Evolutionary conservation across 208 protist species (phyloP).

Genomic region (Porcisia hertigi): DNA sequence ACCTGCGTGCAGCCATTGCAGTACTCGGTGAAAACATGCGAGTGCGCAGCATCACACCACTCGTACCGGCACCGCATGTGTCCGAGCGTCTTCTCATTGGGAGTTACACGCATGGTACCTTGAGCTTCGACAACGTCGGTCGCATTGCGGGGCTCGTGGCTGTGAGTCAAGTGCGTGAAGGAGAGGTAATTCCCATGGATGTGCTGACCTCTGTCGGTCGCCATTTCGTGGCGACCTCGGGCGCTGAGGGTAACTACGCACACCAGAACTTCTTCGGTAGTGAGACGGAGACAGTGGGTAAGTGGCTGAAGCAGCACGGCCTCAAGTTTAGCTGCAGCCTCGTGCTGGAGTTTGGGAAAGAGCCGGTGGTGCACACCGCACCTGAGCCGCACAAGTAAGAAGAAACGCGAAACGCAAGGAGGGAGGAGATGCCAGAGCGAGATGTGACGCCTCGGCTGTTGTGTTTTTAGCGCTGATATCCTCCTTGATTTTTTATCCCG

Average conservation of each 20-base stretch:
- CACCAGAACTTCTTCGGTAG: slow-evolving; percentile 86
- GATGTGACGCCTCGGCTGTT: not conserved
- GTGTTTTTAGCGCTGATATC: not conserved
- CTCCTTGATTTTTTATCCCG: not conserved
- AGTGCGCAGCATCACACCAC: slow-evolving; percentile 56
- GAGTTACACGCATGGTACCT: slow-evolving; percentile 74
- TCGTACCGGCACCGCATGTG: slow-evolving; percentile 48
- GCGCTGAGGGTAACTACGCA: slow-evolving; percentile 72
- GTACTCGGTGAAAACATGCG: slow-evolving; percentile 88
- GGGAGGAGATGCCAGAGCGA: not conserved
- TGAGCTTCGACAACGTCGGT: slow-evolving; percentile 60
- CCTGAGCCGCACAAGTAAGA: slow-evolving; percentile 28
- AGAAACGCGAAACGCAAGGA: not conserved
- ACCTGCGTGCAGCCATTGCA: slow-evolving; percentile 60
- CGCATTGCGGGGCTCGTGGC: slow-evolving; percentile 81
- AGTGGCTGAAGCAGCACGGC: slow-evolving; percentile 83
- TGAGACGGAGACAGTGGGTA: slow-evolving; percentile 65
- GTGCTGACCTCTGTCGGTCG: slow-evolving; percentile 65
- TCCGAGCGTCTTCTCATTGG: slow-evolving; percentile 66
- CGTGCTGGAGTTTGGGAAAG: slow-evolving; percentile 88
- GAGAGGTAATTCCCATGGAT: slow-evolving; percentile 35
- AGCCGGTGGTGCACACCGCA: slow-evolving; percentile 74
- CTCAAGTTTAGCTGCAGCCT: slow-evolving; percentile 77
- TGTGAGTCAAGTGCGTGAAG: slow-evolving; percentile 44
- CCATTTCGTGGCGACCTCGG: slow-evolving; percentile 84